Evolutionary conservation across 805 yeast genomes (phyloP).

Genomic region (Monosporozyma aquatica): DNA sequence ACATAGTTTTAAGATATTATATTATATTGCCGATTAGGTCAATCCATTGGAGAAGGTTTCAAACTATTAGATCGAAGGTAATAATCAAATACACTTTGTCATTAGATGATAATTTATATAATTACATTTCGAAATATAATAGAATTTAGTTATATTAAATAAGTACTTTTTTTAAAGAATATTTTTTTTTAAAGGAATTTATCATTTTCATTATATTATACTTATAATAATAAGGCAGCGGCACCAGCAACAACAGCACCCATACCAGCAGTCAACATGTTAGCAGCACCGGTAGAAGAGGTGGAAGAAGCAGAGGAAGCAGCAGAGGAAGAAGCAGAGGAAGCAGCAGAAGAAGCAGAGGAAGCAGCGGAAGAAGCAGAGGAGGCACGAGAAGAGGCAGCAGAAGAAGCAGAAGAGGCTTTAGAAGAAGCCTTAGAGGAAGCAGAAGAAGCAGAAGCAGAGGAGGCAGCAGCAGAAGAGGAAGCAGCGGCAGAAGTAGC

Average conservation of each 20-base stretch:
- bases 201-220: constrained; percentile 4
- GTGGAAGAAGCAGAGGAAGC: constrained; percentile 7
- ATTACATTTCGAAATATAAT: neutral
- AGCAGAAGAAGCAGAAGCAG: constrained; percentile 6
- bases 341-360: constrained; percentile 8
- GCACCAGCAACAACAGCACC: constrained; percentile 18
- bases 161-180: neutral
- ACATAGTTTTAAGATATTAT: too few species aligned
- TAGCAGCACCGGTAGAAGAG: constrained; percentile 8
- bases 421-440: constrained; percentile 8
- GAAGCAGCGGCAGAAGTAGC: constrained; percentile 8
- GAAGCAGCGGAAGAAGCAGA: constrained; percentile 7
- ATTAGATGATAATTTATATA: neutral
- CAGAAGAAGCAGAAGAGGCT: constrained; percentile 7
- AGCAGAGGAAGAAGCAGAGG: constrained; percentile 9
- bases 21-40: too few species aligned
- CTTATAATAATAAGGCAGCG: constrained; percentile 14
- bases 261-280: constrained; percentile 11
- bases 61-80: too few species aligned
- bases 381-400: constrained; percentile 6
- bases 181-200: neutral
- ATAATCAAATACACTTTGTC: constrained; percentile 1
- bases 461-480: constrained; percentile 5
- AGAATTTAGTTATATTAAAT: neutral
- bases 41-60: too few species aligned